phyloP scores from a whole-genome alignment of 2,329 filamentous ascomycete genomes.

The Colletotrichum kahawae region DNA sequence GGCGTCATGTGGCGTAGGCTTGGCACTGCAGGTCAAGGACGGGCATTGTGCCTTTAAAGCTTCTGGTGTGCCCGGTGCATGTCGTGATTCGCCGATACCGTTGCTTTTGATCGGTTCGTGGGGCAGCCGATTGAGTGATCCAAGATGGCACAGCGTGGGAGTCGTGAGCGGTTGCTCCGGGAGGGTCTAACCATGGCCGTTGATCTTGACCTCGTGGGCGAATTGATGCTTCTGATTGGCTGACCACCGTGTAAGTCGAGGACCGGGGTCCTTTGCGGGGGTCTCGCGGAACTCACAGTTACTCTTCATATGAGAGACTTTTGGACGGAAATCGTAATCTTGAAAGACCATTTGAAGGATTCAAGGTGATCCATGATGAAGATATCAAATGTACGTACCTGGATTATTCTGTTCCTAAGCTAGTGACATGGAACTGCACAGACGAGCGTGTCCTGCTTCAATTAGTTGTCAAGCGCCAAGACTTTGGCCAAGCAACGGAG shows the following conservation, averaged over 20 bases:
- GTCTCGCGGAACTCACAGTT: background rate
- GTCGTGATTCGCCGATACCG: conserved; percentile 3
- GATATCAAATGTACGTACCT: background rate
- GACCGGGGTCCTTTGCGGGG: background rate
- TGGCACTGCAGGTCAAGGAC: conserved; percentile 19
- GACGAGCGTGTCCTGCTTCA: background rate
- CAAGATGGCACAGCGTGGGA: background rate
- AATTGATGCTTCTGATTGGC: conserved; percentile 5
- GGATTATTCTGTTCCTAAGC: background rate
- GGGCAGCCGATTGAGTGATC: background rate
- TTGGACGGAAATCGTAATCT: background rate
- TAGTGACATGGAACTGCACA: background rate
- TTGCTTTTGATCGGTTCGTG: background rate
- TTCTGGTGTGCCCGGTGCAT: background rate
- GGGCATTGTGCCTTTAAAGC: background rate
- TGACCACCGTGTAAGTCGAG: background rate
- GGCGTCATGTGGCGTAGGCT: conserved; percentile 17
- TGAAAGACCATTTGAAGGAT: background rate
- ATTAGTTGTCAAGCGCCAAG: background rate
- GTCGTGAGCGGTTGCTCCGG: background rate
- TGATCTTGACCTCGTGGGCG: conserved; percentile 12
- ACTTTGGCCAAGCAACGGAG: background rate
- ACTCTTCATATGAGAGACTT: background rate
- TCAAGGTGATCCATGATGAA: background rate
- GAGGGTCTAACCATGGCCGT: background rate